Base-by-base conservation (phyloP, 257 asterid species). In the Solanum rostratum region DNA sequence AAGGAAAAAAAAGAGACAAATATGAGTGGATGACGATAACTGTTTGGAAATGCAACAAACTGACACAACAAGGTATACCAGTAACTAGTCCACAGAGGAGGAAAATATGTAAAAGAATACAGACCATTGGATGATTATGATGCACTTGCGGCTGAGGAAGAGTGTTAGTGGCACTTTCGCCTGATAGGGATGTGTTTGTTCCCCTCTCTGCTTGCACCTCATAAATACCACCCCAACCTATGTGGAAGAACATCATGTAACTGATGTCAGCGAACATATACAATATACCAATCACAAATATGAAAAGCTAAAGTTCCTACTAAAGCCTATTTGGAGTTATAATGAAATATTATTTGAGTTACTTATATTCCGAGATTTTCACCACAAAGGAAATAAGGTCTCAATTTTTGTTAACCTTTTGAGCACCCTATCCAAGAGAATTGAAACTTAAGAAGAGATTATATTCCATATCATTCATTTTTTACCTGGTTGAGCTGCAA, bases 401-500 rank as follows among this genome's bases (percentile, higher is more conserved):
- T 29, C 29, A 65, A 33, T 45, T 27, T 63, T 27, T 63, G 60
- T 43, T 63, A 27, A 43, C 43, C 71, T 15, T 24, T 50, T 0
- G 50, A 33, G 45, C 43, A 82, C 16, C 10, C 19, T 27, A 7
- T 27, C 65, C 46, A 10, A 24, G 27, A 24, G 46, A 27, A 78
- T 50, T 78, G 45, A 78, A 78, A 16, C n/a, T 16, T 78, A 78
- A 83, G 49, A 65, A 29, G 33, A 46, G 81, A 74, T 50, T 50
- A 50, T 4, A 11, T 50, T 50, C 46, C 18, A 49, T n/a, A 24
- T 70, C 37, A 18, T 22, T 22, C 14, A 74, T 63, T 22, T 39
- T 60, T 85, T 89, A 92, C 97, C 98, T 62, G 89, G 84, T 82
- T 85, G 89, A 84, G 88, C 84, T 45, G 89, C 85, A 30, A 82